Base-by-base conservation (phyloP, 2,329 filamentous ascomycete genomes). In the Claviceps sorghi region DNA sequence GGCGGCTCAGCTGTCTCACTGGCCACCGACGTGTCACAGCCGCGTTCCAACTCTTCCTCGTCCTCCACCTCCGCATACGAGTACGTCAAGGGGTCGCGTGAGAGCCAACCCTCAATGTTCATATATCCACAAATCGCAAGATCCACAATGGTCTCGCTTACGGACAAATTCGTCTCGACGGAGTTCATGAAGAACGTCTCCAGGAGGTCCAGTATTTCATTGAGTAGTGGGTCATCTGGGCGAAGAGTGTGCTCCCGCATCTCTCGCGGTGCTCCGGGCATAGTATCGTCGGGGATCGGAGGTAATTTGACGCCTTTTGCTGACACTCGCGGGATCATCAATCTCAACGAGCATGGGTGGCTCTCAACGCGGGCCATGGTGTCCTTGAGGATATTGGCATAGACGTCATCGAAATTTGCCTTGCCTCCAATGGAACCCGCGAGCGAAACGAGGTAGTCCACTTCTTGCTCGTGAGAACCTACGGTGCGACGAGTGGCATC, bases 141-240 rank as follows among this genome's bases (percentile, higher is more conserved):
- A 58, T 88, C 85, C 30, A 94, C 78, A 44, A 97, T 74, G 1
- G 86, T 79, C 60, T 94, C 87, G 0, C 91, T 97, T 1, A 96
- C 74, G 0, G 85, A 86, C 3, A 98, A 71, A 59, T 98, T 98
- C 2, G 86, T 90, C 59, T 96, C 88, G 2, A 97, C 82, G 2
- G 88, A 84, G 60, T 98, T 98, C 5, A 87, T 77, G 59, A 96
- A 88, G 62, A 97, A 98, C 0, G 77, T 83, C 45, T 84, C 77
- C 11, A 98, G 68, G 8, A 91, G 75, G 44, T 85, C 82, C 10
- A 86, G 69, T 2, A 86, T 71, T 9, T 86, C 80, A 63, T 78
- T 80, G 47, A 83, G 73, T 38, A 82, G 75, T 44, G 76, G 81
- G 58, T 83, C 83, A 52, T 80, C 78, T 1, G 73, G 74, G 51